These are phyloP conservation scores for Gautieria morchelliformis DNA, from an alignment of 768 basidiomycete species.

Conservation along the genomic window DNA sequence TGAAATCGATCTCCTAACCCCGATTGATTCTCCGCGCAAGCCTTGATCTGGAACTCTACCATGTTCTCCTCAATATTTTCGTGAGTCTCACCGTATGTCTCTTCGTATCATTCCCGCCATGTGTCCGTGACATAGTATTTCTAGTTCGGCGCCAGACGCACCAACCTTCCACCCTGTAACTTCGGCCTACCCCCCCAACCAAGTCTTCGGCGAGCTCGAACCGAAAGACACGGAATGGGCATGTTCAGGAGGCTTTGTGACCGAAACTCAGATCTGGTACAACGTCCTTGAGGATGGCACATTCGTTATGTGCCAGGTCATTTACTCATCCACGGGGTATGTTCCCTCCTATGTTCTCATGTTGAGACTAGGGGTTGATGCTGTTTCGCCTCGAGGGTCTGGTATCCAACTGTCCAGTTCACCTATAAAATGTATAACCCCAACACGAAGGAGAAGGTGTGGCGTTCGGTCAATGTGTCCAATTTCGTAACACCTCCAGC, in stretches of 20 bases:
- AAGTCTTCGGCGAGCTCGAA: slow-evolving; percentile 69
- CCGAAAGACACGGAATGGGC: slow-evolving; percentile 74
- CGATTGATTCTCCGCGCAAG: too few species aligned
- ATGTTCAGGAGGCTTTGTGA: slow-evolving; percentile 70
- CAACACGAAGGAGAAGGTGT: slow-evolving; percentile 57
- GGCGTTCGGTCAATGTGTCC: slow-evolving; percentile 81
- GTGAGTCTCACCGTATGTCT: slow-evolving; percentile 37
- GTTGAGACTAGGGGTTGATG: slow-evolving; percentile 4
- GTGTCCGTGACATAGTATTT: slow-evolving; percentile 1
- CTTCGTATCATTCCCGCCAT: not conserved
- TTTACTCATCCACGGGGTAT: slow-evolving; percentile 84
- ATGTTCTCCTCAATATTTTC: slow-evolving; percentile 78
- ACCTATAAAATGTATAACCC: slow-evolving; percentile 84
- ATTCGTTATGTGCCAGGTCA: slow-evolving; percentile 72
- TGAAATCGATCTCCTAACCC: too few species aligned
- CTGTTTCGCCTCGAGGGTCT: slow-evolving; percentile 43
- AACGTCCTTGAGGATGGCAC: slow-evolving; percentile 71
- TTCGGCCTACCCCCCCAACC: slow-evolving; percentile 38
- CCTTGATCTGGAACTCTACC: slow-evolving; percentile 15
- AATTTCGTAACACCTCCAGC: slow-evolving; percentile 74
- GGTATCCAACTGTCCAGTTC: slow-evolving; percentile 93
- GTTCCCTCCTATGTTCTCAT: slow-evolving; percentile 22
- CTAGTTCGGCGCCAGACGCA: slow-evolving; percentile 24
- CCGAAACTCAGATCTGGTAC: slow-evolving; percentile 90
- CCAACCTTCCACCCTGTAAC: slow-evolving; percentile 83